These are phyloP conservation scores for Aspergillus awamori DNA, from an alignment of 2,329 filamentous ascomycete species.

Conservation along the genomic window DNA sequence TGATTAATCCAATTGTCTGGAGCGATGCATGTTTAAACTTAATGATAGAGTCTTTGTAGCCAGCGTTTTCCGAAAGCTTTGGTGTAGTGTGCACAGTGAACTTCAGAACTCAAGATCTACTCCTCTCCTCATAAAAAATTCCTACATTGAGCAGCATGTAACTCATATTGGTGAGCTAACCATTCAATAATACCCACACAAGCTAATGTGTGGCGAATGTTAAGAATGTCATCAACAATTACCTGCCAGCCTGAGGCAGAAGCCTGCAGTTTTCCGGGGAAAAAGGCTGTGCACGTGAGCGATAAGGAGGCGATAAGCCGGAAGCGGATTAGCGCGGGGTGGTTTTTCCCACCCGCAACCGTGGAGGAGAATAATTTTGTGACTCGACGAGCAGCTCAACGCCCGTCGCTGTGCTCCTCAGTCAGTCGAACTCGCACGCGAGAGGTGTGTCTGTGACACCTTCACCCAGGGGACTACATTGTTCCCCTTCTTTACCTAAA, in stretches of 20 bases:
- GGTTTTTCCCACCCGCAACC: constrained; percentile 13
- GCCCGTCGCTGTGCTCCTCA: constrained; percentile 21
- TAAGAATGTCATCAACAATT: background rate
- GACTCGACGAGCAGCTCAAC: constrained; percentile 25
- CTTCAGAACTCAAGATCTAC: background rate
- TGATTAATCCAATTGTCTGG: no score
- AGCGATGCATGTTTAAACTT: no score
- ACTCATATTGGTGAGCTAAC: background rate
- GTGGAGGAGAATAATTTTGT: constrained; percentile 24
- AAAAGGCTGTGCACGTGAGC: constrained; percentile 21
- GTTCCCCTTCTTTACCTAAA: constrained; percentile 9
- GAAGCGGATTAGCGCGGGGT: constrained; percentile 32
- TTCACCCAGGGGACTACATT: constrained; percentile 19
- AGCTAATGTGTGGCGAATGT: background rate
- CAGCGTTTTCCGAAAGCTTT: background rate
- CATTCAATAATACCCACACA: background rate
- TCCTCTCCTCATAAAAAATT: background rate
- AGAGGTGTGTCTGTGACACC: constrained; percentile 24
- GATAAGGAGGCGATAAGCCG: constrained; percentile 33
- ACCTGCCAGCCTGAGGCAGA: background rate
- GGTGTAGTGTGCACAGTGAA: background rate
- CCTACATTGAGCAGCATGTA: background rate
- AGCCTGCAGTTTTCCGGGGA: constrained; percentile 6
- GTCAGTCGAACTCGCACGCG: constrained; percentile 23
- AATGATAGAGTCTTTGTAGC: background rate